These are phyloP conservation scores for Asparagopsis taxiformis DNA, from an alignment of 31 red algal species.

Conservation along the genomic window DNA sequence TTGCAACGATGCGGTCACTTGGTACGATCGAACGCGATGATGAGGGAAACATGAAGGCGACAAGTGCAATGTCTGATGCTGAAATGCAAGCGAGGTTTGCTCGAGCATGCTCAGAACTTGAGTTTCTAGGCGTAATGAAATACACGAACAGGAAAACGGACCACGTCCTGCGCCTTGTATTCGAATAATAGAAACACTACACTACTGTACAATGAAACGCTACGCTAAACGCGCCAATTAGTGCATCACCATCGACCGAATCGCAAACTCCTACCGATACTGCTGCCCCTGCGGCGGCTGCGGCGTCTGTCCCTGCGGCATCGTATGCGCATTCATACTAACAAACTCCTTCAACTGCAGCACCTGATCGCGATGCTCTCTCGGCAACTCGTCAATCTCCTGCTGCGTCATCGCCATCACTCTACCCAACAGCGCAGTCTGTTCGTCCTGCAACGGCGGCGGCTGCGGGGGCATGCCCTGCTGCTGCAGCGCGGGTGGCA, in stretches of 20 bases:
- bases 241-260: too few species aligned
- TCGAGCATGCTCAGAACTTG: slow-evolving; percentile 32
- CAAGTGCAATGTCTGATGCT: neutral
- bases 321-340: slow-evolving; percentile 25
- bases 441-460: slow-evolving; percentile 29
- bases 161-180: slow-evolving; percentile 34
- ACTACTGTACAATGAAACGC: too few species aligned
- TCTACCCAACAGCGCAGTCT: slow-evolving; percentile 33
- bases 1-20: slow-evolving; percentile 19
- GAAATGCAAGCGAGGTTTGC: slow-evolving; percentile 39
- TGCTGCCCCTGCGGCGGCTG: too few species aligned
- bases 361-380: slow-evolving; percentile 77
- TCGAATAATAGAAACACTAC: too few species aligned
- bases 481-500: too few species aligned
- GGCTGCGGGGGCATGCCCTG: slow-evolving; percentile 5
- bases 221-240: too few species aligned
- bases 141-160: slow-evolving; percentile 47
- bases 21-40: slow-evolving; percentile 6
- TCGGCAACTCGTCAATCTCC: slow-evolving; percentile 63
- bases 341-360: slow-evolving; percentile 52
- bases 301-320: too few species aligned
- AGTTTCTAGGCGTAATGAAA: slow-evolving; percentile 43
- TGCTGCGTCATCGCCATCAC: slow-evolving; percentile 78
- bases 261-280: too few species aligned
- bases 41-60: slow-evolving; percentile 16